phyloP scores from a whole-genome alignment of 2,329 filamentous ascomycete genomes.

The Trichophyton schoenleinii region DNA sequence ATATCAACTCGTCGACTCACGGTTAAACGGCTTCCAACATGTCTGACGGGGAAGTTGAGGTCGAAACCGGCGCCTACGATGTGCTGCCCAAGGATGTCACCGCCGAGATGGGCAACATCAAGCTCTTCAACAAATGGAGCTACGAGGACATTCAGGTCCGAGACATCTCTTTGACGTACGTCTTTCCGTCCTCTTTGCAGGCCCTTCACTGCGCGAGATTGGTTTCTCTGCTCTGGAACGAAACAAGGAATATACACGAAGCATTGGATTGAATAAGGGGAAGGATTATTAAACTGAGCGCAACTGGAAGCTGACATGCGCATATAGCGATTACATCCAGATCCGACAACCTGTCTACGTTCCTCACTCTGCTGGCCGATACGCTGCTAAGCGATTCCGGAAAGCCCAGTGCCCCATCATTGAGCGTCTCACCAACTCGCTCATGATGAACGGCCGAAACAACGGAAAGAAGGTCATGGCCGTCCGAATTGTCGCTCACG shows the following conservation, averaged over 20 bases:
- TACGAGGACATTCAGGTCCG: conserved; percentile 99
- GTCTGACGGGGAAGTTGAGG: conserved; percentile 94
- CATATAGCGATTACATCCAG: conserved; percentile 90
- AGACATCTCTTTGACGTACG: conserved; percentile 99
- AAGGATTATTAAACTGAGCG: not conserved
- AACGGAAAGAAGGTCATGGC: conserved; percentile 99
- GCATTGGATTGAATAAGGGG: not conserved
- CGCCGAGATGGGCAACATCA: conserved; percentile 78
- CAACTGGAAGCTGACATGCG: not conserved
- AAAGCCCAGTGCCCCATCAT: conserved; percentile 99
- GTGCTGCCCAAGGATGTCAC: conserved; percentile 88
- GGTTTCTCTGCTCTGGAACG: not conserved
- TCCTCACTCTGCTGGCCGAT: conserved; percentile 96
- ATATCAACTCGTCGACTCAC: conserved; percentile 28
- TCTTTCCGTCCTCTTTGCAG: conserved; percentile 15
- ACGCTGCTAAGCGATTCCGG: conserved; percentile 99
- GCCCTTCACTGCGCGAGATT: not conserved
- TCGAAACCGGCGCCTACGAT: conserved; percentile 54
- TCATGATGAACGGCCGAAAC: conserved; percentile 99
- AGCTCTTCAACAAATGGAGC: conserved; percentile 97
- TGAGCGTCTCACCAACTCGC: conserved; percentile 99
- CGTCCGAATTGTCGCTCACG: conserved; percentile 95
- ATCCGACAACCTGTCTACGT: conserved; percentile 98
- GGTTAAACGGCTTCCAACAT: conserved; percentile 46
- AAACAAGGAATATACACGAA: not conserved